phyloP scores from a whole-genome alignment of 305 asterid genomes.

The Fraxinus sp. region DNA sequence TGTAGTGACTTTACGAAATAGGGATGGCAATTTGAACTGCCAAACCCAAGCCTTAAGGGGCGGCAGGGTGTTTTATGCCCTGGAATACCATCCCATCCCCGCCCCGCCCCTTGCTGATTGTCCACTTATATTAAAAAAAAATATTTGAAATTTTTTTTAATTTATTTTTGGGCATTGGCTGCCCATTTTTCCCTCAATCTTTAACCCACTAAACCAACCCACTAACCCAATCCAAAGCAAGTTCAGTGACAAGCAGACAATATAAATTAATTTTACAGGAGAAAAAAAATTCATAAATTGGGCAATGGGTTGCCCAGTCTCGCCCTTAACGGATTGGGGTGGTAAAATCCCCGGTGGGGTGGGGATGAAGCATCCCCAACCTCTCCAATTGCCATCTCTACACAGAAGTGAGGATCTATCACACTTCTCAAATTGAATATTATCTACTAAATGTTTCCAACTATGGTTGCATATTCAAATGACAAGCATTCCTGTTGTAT shows the following conservation, averaged over 20 bases:
- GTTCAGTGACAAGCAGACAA: background rate
- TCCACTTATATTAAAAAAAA: background rate
- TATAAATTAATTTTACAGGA: background rate
- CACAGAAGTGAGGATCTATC: background rate
- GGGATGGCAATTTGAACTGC: background rate
- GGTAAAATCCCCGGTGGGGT: background rate
- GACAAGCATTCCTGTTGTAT: background rate
- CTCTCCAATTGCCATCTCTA: background rate
- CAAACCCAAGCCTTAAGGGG: background rate
- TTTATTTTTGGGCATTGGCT: background rate
- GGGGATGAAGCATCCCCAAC: background rate
- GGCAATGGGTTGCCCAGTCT: background rate
- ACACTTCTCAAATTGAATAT: background rate
- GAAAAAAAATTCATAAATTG: no score
- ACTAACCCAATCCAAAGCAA: background rate
- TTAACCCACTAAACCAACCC: background rate
- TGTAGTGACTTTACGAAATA: slow-evolving; percentile 2
- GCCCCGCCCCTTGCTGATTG: background rate
- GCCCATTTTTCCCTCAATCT: background rate
- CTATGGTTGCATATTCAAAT: background rate
- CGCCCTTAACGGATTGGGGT: background rate
- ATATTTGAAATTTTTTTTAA: no score
- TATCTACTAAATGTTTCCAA: background rate
- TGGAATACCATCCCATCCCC: no score
- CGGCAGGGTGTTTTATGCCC: background rate